Evolutionary conservation across 129 eudicot species (phyloP), one percentile per base, ranked within the genome.

Genomic region (Flaveria trinervia): DNA sequence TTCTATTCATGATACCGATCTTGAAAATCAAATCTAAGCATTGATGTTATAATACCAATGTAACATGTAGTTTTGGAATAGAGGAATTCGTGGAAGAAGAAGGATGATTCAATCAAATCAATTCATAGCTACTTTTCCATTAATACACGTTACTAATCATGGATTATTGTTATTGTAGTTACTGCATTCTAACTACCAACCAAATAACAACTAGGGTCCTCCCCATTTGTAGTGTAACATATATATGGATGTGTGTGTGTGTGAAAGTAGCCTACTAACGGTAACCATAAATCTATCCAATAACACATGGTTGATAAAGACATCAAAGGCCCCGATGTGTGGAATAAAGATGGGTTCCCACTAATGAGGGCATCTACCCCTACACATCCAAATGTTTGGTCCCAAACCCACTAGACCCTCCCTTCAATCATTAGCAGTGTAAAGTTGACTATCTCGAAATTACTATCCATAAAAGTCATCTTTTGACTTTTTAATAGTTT

Each of bases 301-400:
- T 61, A 61, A 61, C 66, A 52, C 65, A 17, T 72, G 28, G 66
- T 54, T n/a, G 65, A 72, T 39, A 72, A 70, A 15, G 75, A 71
- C 75, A 17, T 22, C 26, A 71, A 36, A 71, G 65, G 73, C 52
- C 44, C 77, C 60, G 13, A 49, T 49, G 54, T 70, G 46, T 62
- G 23, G 68, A 76, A 36, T 46, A 65, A 25, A 65, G 44, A 45
- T 46, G 33, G 4, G 75, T 33, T 71, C 25, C 46, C 75, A 70
- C 55, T 11, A 30, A 30, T 20, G 64, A 71, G 54, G 55, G 80
- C 65, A 76, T 76, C 73, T 51, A 76, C 60, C 28, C 44, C 60
- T 30, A 30, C 65, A 17, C 72, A 18, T 43, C 80, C 26, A 65
- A 39, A 76, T 65, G 23, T 65, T 50, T 76, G 73, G 68, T 61